Conservation (phyloP, 2,329 filamentous ascomycete genomes). For the Neoascochyta sp. region DNA sequence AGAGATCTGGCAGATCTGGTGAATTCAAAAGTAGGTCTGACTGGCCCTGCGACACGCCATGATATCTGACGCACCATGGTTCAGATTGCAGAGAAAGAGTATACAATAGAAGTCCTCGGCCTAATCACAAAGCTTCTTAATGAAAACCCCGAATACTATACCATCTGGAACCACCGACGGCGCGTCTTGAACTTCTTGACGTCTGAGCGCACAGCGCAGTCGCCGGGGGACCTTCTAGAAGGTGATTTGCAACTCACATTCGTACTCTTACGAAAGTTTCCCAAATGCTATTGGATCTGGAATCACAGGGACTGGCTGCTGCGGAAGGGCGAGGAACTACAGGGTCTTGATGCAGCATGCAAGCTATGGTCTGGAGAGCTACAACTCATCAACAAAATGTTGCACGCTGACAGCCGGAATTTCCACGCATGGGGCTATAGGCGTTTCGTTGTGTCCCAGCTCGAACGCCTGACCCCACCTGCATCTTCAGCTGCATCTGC, state of each 20-base stretch:
- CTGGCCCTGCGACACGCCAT: not conserved
- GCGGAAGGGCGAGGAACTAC: slow-evolving; percentile 62
- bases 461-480: slow-evolving; percentile 56
- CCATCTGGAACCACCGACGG: slow-evolving; percentile 85
- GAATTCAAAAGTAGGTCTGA: slow-evolving; percentile 55
- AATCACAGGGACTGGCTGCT: slow-evolving; percentile 89
- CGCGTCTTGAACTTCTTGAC: slow-evolving; percentile 63
- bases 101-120: slow-evolving; percentile 57
- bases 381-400: slow-evolving; percentile 79
- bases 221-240: slow-evolving; percentile 56
- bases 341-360: slow-evolving; percentile 56
- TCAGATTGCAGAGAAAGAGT: slow-evolving; percentile 47
- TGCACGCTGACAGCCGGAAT: slow-evolving; percentile 79
- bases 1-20: slow-evolving; percentile 66
- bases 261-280: slow-evolving; percentile 76
- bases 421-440: slow-evolving; percentile 97
- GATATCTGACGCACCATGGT: not conserved
- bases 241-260: slow-evolving; percentile 79
- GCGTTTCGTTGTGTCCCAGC: slow-evolving; percentile 68
- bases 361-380: slow-evolving; percentile 82
- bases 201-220: slow-evolving; percentile 17
- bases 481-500: too few species aligned
- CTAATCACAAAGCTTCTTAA: slow-evolving; percentile 69
- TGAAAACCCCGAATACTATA: slow-evolving; percentile 85
- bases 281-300: slow-evolving; percentile 99